phyloP scores from a whole-genome alignment of 768 basidiomycete species.

The Leucosporidium scottii region DNA sequence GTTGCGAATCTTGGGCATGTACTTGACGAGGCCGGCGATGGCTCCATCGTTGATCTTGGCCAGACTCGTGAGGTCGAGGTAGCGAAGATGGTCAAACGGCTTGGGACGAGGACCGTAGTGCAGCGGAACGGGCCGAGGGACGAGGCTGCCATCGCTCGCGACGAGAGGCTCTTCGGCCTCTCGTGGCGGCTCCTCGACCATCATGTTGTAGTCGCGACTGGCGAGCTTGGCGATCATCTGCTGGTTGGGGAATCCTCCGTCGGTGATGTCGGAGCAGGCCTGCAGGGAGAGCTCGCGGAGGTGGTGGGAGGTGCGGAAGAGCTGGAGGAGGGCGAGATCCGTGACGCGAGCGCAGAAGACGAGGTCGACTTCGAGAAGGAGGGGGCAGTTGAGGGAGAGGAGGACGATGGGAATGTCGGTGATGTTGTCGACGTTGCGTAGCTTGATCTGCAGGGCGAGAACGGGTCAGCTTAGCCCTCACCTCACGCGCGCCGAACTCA shows the following conservation, averaged over 20 bases:
- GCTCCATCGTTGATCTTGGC: constrained; percentile 69
- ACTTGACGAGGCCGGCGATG: constrained; percentile 70
- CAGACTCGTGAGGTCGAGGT: constrained; percentile 88
- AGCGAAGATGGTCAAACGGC: constrained; percentile 74
- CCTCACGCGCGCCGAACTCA: constrained; percentile 31
- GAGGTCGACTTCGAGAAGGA: constrained; percentile 90
- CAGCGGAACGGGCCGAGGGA: constrained; percentile 7
- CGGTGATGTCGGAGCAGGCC: constrained; percentile 68
- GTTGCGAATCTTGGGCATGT: constrained; percentile 75
- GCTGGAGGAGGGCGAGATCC: constrained; percentile 66
- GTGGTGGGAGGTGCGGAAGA: constrained; percentile 70
- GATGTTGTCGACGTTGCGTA: constrained; percentile 65
- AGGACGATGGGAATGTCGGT: constrained; percentile 70
- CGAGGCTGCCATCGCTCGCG: constrained; percentile 31
- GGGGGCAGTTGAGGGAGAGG: constrained; percentile 68
- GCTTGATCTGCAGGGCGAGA: constrained; percentile 57
- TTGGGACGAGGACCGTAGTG: constrained; percentile 37
- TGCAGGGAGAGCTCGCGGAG: constrained; percentile 89
- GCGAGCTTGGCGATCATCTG: background rate
- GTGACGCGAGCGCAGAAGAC: constrained; percentile 72
- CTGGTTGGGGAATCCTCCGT: constrained; percentile 70
- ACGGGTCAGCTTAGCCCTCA: too few relatives aligned
- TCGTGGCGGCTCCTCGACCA: background rate
- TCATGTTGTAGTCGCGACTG: background rate
- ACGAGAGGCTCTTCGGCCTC: constrained; percentile 48